Conservation (phyloP, 768 basidiomycete genomes). For the Cytidiella melzeri region DNA sequence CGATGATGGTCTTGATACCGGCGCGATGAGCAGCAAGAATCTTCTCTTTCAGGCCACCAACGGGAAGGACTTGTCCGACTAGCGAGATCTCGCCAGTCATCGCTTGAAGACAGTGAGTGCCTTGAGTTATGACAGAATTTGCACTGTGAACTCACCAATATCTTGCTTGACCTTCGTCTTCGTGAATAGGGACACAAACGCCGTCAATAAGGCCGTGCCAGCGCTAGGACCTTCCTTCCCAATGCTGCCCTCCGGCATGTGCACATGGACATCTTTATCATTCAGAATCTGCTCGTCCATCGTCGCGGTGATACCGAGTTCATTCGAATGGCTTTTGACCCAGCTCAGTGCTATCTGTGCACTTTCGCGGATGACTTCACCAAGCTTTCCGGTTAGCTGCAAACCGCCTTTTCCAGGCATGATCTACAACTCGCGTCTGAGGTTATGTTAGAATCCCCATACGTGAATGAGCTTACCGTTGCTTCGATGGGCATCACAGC, state of each 20-base stretch:
- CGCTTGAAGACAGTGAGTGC: slow-evolving; percentile 56
- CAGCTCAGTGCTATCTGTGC: slow-evolving; percentile 93
- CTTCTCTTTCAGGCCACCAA: slow-evolving; percentile 95
- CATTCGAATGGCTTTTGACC: slow-evolving; percentile 87
- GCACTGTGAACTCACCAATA: slow-evolving; percentile 59
- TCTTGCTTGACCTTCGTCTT: slow-evolving; percentile 79
- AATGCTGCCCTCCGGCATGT: slow-evolving; percentile 93
- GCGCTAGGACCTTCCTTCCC: slow-evolving; percentile 97
- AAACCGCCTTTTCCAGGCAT: slow-evolving; percentile 96
- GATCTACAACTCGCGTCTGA: slow-evolving; percentile 44
- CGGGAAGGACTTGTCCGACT: slow-evolving; percentile 91
- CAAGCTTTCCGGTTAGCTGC: slow-evolving; percentile 93
- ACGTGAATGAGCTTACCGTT: slow-evolving; percentile 50
- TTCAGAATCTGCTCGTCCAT: slow-evolving; percentile 73
- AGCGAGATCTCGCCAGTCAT: slow-evolving; percentile 99
- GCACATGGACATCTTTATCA: slow-evolving; percentile 87
- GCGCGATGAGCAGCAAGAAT: slow-evolving; percentile 95
- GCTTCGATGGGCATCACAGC: slow-evolving; percentile 98
- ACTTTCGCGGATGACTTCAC: slow-evolving; percentile 95
- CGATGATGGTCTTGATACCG: slow-evolving; percentile 88
- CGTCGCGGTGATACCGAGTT: slow-evolving; percentile 76
- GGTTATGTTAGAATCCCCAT: too few species aligned
- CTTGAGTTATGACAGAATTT: neutral
- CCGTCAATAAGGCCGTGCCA: slow-evolving; percentile 87
- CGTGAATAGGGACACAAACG: slow-evolving; percentile 89